Evolutionary conservation across 805 yeast genomes (phyloP).

Genomic region (Yamadazyma phyllophila): DNA sequence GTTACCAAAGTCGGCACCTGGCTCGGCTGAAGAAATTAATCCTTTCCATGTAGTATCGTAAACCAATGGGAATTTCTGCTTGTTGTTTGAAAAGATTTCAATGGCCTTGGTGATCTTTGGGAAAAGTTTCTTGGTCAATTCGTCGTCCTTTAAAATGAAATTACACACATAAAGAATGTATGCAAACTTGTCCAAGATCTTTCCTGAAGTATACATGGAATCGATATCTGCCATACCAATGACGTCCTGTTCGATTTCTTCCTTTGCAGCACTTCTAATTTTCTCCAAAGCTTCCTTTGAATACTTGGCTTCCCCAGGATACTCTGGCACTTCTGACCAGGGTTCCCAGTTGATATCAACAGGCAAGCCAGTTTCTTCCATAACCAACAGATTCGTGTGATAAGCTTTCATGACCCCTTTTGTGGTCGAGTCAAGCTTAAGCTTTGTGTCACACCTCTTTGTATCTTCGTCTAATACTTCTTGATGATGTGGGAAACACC

Average conservation of each 20-base stretch:
- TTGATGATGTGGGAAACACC: slow-evolving; percentile 54
- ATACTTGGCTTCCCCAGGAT: slow-evolving; percentile 20
- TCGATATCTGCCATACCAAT: slow-evolving; percentile 60
- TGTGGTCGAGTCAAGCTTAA: slow-evolving; percentile 47
- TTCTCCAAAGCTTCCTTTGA: slow-evolving; percentile 30
- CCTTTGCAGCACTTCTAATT: slow-evolving; percentile 48
- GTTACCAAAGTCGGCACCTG: slow-evolving; percentile 26
- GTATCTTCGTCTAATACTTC: slow-evolving; percentile 32
- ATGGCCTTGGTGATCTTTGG: slow-evolving; percentile 65
- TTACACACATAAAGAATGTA: slow-evolving; percentile 74
- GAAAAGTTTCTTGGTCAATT: slow-evolving; percentile 50
- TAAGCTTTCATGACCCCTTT: slow-evolving; percentile 50
- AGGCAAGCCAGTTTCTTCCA: slow-evolving; percentile 44
- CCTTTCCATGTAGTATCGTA: slow-evolving; percentile 31
- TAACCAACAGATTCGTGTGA: slow-evolving; percentile 34
- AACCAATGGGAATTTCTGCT: slow-evolving; percentile 24
- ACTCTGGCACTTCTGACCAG: slow-evolving; percentile 50
- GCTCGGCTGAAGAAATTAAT: slow-evolving; percentile 23
- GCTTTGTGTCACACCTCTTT: slow-evolving; percentile 26
- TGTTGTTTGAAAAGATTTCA: slow-evolving; percentile 63
- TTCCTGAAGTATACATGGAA: slow-evolving; percentile 91
- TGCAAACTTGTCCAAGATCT: slow-evolving; percentile 85
- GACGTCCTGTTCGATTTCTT: slow-evolving; percentile 56
- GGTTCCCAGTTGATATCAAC: slow-evolving; percentile 48
- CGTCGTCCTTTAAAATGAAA: slow-evolving; percentile 56